Percentiles rank a stretch among this genome's conserved stretches.
phyloP scores from a whole-genome alignment of 2,329 filamentous ascomycete species.

The Clathrospora elynae region DNA sequence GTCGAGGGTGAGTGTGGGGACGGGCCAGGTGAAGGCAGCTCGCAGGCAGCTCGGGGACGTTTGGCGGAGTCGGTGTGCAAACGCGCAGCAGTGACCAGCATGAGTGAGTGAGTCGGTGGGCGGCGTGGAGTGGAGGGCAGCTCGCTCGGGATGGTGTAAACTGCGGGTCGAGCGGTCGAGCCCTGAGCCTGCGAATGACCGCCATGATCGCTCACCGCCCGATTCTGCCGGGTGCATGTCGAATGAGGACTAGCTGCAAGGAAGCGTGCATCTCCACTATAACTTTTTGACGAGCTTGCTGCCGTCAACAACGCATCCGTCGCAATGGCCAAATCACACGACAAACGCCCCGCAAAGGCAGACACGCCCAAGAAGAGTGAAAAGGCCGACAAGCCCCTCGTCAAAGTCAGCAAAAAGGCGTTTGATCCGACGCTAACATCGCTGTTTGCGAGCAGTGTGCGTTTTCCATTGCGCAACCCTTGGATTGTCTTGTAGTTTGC shows the following conservation, averaged over 20 bases:
- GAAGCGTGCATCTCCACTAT: slow-evolving; percentile 35
- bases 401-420: slow-evolving; percentile 40
- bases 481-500: slow-evolving; percentile 5
- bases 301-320: slow-evolving; percentile 12
- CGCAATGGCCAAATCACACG: slow-evolving; percentile 44
- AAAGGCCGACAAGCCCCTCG: slow-evolving; percentile 26
- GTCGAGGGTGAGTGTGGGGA: slow-evolving; percentile 25
- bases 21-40: slow-evolving; percentile 17
- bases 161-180: slow-evolving; percentile 22
- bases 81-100: slow-evolving; percentile 23
- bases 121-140: slow-evolving; percentile 14
- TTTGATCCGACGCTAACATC: slow-evolving; percentile 54
- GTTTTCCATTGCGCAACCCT: slow-evolving; percentile 21
- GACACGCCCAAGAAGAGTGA: slow-evolving; percentile 16
- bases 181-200: slow-evolving; percentile 29
- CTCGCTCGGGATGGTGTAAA: slow-evolving; percentile 19
- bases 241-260: slow-evolving; percentile 13
- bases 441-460: slow-evolving; percentile 53
- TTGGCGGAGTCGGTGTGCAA: slow-evolving; percentile 11
- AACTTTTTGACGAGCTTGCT: slow-evolving; percentile 34
- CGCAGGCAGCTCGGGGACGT: slow-evolving; percentile 8
- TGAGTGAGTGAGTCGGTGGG: slow-evolving; percentile 12
- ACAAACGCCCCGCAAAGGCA: slow-evolving; percentile 28
- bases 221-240: slow-evolving; percentile 16
- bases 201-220: slow-evolving; percentile 16